Conservation (phyloP, 2,329 filamentous ascomycete genomes). For the Fusarium palustre region DNA sequence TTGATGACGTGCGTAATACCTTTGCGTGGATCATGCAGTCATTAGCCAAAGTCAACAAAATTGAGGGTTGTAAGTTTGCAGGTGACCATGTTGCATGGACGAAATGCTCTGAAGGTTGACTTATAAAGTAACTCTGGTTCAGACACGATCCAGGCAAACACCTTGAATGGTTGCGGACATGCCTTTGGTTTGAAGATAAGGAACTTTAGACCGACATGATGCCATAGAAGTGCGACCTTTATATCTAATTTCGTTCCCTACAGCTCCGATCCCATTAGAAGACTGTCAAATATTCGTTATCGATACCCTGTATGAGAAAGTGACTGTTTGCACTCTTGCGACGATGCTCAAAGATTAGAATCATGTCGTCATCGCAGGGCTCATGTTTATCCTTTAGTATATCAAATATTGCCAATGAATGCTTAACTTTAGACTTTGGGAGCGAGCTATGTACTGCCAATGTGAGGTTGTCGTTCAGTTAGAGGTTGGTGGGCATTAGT, state of each 20-base stretch:
- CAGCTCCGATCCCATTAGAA: not conserved
- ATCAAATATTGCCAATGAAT: not conserved
- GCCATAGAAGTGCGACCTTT: not conserved
- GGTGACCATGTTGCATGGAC: not conserved
- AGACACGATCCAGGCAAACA: not conserved
- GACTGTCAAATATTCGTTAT: not conserved
- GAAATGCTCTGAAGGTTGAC: not conserved
- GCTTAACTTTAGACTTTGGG: not conserved
- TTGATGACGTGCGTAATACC: not conserved
- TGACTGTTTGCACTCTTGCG: too few species aligned
- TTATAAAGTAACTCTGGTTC: not conserved
- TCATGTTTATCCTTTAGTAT: not conserved
- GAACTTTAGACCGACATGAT: not conserved
- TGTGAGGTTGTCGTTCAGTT: not conserved
- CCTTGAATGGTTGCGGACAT: not conserved
- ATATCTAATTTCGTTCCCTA: not conserved
- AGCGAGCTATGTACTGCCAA: not conserved
- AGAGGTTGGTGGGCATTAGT: not conserved
- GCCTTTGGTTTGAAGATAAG: not conserved
- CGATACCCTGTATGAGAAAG: not conserved
- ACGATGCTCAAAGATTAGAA: not conserved
- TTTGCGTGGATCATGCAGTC: not conserved
- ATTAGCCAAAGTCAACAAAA: too few species aligned
- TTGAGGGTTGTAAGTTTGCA: not conserved
- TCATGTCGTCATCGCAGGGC: not conserved